A percentile compares a stretch with the other conserved stretches of the same genome.
Conservation (phyloP, 306 rosid species). For the Erythrophleum fordii region DNA sequence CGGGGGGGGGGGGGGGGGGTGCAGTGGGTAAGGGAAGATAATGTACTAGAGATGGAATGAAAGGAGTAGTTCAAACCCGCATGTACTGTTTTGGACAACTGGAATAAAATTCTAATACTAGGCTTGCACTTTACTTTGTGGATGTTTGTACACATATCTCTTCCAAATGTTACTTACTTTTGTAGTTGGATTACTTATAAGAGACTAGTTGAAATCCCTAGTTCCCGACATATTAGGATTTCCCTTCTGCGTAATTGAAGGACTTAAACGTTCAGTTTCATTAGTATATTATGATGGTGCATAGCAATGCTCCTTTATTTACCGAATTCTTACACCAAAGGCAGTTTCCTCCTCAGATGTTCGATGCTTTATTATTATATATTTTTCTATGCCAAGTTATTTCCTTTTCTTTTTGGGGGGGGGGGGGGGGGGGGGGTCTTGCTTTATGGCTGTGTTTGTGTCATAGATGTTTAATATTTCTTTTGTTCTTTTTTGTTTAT, state of each 20-base stretch:
- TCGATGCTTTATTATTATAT: background rate
- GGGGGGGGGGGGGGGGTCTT: too few species aligned
- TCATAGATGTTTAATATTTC: background rate
- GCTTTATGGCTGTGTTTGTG: conserved; percentile 3
- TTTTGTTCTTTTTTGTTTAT: background rate
- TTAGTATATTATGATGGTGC: background rate
- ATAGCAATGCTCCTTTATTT: background rate
- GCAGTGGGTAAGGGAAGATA: background rate
- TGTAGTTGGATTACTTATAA: background rate
- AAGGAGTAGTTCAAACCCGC: too few species aligned
- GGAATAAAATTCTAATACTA: background rate
- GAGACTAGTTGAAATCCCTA: background rate
- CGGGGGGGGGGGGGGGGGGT: background rate
- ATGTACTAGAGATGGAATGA: background rate
- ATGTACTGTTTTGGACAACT: background rate
- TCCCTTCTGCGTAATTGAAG: background rate
- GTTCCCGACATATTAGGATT: background rate
- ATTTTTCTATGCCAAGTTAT: background rate
- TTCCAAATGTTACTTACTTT: background rate
- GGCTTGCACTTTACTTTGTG: background rate
- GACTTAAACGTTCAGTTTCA: background rate
- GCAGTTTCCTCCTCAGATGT: background rate
- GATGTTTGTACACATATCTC: background rate
- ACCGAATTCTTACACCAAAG: background rate
- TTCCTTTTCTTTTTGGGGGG: background rate